Evolutionary conservation across 2,329 filamentous ascomycete genomes (phyloP), one percentile per base, ranked within the genome.

Genomic region (Mollisia scopiformis): DNA sequence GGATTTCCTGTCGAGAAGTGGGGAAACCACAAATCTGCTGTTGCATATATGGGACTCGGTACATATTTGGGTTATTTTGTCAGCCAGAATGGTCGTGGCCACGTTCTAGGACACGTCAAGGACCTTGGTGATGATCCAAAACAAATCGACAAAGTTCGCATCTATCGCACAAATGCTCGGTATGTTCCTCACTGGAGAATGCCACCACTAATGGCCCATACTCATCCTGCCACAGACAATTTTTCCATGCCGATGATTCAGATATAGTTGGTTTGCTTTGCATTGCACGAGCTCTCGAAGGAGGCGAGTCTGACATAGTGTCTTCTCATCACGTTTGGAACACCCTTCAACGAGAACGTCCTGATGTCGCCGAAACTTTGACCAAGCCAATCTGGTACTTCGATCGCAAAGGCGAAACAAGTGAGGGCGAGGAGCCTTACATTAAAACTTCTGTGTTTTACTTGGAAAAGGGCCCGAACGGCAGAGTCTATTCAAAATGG

Each of bases 11-110:
- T 93, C 1, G 71, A 83, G 46, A 74, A 84, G 76, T 97, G 93
- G 93, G 87, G 88, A 0, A 84, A 86, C 55, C 84, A 87, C 73
- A 96, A 96, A 78, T 91, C 87, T 11, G 92, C 92, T 7, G 87
- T 92, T 11, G 92, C 89, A n/a, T 96, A 96, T 78, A 93, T 96
- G 88, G 93, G 93, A 3, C 82, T 97, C 2, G 89, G 91, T 41
- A 91, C 90, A 5, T 89, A 96, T 75, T 82, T 96, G 10, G 92
- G 93, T 61, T 95, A 96, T 79, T 94, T 95, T 65, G 86, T 96
- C 41, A 91, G 87, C 25, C 93, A 97, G 72, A 96, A 97, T 78
- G 88, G 88, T 19, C 85, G 87, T 19, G 92, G 92, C 47, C 92
- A 96, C 76, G 90, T 96, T 10, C 84, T 96, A 1, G 92, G 92